phyloP scores from a whole-genome alignment of 352 stramenopile species.

The Pythium coloratum region DNA sequence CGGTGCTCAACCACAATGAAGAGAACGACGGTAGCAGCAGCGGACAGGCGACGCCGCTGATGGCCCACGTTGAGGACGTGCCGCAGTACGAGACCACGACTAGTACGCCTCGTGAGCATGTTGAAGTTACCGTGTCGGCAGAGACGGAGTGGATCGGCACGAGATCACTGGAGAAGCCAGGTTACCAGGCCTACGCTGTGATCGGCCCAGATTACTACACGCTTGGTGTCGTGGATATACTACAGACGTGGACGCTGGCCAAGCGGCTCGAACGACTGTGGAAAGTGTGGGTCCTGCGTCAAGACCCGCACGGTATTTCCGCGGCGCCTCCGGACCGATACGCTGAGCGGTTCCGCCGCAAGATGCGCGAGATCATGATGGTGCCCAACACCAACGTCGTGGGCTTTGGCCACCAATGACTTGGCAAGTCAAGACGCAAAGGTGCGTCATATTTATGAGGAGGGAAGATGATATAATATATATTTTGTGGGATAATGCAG shows the following conservation, averaged over 20 bases:
- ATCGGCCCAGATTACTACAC: slow-evolving; percentile 88
- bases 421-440: slow-evolving; percentile 25
- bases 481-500: background rate
- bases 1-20: slow-evolving; percentile 53
- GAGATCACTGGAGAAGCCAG: slow-evolving; percentile 59
- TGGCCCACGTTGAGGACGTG: slow-evolving; percentile 24
- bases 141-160: slow-evolving; percentile 54
- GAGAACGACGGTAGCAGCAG: slow-evolving; percentile 30
- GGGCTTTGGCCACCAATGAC: slow-evolving; percentile 41
- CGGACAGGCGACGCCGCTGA: slow-evolving; percentile 48
- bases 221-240: slow-evolving; percentile 88
- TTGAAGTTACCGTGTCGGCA: slow-evolving; percentile 32
- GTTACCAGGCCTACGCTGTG: slow-evolving; percentile 61
- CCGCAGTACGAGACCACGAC: slow-evolving; percentile 56
- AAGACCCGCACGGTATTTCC: slow-evolving; percentile 73
- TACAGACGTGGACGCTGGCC: slow-evolving; percentile 86
- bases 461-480: slow-evolving; percentile 1
- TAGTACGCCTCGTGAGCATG: slow-evolving; percentile 18
- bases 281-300: slow-evolving; percentile 79
- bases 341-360: slow-evolving; percentile 74
- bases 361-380: slow-evolving; percentile 86
- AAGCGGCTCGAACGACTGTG: slow-evolving; percentile 84
- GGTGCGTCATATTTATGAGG: slow-evolving; percentile 8
- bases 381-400: slow-evolving; percentile 54
- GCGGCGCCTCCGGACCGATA: slow-evolving; percentile 76